Base-by-base conservation (phyloP, 1,284 basidiomycete genomes). In the Ganoderma sp. region DNA sequence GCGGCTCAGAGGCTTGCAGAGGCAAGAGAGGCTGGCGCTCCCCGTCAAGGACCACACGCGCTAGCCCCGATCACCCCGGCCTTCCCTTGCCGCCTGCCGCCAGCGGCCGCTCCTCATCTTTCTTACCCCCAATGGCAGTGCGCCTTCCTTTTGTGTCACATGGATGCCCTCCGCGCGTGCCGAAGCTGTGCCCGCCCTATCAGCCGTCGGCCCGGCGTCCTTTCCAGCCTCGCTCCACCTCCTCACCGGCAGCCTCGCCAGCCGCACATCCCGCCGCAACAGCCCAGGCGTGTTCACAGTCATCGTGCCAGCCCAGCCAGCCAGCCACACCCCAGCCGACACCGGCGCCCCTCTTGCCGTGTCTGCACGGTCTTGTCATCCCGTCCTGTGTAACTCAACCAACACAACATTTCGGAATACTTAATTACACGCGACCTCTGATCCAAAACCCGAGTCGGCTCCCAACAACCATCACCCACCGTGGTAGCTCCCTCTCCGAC, bases 61-160 rank as follows among this genome's bases (percentile, higher is more conserved):
- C 67, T 63, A 57, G 67, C 63, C 65, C 56, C 63, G 69, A 70
- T 72, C 71, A 69, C 71, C 67, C 37, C 71, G 71, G 71, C 71
- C 71, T 58, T 14, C 17, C 5, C 25, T 64, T 67, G 71, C 71
- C 71, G 71, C 65, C n/a, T 39, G 52, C 48, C 50, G 39, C 12
- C 39, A 22, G 19, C n/a, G n/a, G n/a, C 45, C 45, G 45, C 45
- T 22, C 43, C 34, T 28, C 43, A 37, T 12, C 48, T 17, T 43
- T 48, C 34, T 66, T 59, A n/a, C 67, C 66, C 41, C 41, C 2
- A 43, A 57, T 63, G 71, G 71, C 52, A n/a, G 32, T 65, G 56
- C 67, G 28, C 65, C 65, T 72, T 57, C 71, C 71, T 28, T 66
- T 60, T 68, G 63, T 43, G 65, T 42, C 61, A 1, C 25, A 1